Evolutionary conservation across 2,329 filamentous ascomycete species (phyloP).

Genomic region (Beauveria sp.): DNA sequence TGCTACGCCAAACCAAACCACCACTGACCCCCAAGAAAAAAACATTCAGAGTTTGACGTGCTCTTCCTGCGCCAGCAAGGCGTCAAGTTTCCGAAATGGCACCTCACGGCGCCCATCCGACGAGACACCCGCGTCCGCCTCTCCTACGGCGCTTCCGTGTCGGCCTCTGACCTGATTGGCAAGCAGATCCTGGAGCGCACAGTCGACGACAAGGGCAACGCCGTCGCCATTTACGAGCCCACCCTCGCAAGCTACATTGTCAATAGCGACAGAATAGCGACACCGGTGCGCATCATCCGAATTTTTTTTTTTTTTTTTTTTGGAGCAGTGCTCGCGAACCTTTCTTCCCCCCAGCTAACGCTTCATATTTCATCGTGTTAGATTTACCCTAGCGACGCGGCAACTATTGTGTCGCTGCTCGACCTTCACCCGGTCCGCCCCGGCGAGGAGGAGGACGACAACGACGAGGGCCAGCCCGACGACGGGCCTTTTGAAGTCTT

Average conservation of each 20-base stretch:
- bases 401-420: constrained; percentile 65
- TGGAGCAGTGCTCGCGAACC: too few relatives aligned
- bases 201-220: constrained; percentile 38
- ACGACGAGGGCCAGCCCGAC: constrained; percentile 20
- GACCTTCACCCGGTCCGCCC: constrained; percentile 57
- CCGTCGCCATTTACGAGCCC: constrained; percentile 54
- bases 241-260: constrained; percentile 67
- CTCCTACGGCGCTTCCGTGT: constrained; percentile 38
- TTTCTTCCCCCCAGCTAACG: not conserved
- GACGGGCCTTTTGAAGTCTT: constrained; percentile 58
- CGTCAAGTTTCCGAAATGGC: constrained; percentile 27
- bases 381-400: constrained; percentile 65
- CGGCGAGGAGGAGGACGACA: constrained; percentile 19
- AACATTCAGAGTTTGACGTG: constrained; percentile 29
- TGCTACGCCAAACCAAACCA: too few relatives aligned
- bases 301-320: too few relatives aligned
- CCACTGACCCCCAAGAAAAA: too few relatives aligned
- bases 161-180: constrained; percentile 55
- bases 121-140: constrained; percentile 25
- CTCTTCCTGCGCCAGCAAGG: constrained; percentile 33
- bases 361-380: not conserved
- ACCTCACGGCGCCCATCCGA: constrained; percentile 29
- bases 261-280: constrained; percentile 61
- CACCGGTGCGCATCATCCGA: constrained; percentile 38
- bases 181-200: constrained; percentile 52